Conservation (phyloP, 2,329 filamentous ascomycete species). For the Boeremia lycopersici region DNA sequence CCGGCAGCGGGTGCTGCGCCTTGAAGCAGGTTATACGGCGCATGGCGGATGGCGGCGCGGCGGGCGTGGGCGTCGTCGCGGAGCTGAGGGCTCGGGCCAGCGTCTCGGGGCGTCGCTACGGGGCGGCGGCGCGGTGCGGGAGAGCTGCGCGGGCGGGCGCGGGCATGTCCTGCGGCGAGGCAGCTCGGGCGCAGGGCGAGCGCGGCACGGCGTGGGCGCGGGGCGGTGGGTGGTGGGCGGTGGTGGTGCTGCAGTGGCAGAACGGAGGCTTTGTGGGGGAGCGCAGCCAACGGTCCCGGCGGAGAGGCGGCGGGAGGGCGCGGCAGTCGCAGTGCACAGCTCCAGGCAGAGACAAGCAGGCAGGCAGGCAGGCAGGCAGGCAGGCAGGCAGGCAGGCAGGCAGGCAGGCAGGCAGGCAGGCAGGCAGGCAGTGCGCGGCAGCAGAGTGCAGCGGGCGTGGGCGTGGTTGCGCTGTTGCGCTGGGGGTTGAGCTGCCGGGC, state of each 20-base stretch:
- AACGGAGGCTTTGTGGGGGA: slow-evolving; percentile 23
- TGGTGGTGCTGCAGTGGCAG: slow-evolving; percentile 12
- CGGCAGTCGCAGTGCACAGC: neutral
- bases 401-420: neutral
- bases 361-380: neutral
- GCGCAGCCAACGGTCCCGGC: neutral
- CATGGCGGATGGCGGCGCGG: slow-evolving; percentile 30
- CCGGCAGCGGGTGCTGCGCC: slow-evolving; percentile 38
- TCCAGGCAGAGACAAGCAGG: no score
- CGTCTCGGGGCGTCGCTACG: slow-evolving; percentile 36
- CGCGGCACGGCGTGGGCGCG: slow-evolving; percentile 26
- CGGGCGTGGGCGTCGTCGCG: slow-evolving; percentile 12
- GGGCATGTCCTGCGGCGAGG: slow-evolving; percentile 38
- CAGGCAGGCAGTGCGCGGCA: neutral
- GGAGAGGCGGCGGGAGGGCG: no score
- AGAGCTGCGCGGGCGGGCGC: slow-evolving; percentile 25
- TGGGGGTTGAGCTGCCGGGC: neutral
- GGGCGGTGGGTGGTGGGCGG: slow-evolving; percentile 17
- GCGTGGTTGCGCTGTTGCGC: neutral
- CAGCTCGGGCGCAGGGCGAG: slow-evolving; percentile 19
- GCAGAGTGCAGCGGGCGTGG: neutral
- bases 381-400: neutral
- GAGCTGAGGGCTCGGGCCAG: slow-evolving; percentile 20
- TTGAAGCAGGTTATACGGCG: slow-evolving; percentile 43
- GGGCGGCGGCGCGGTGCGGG: slow-evolving; percentile 32